Evolutionary conservation across 495 filamentous ascomycete species (phyloP), one percentile per base, ranked within the genome.

Genomic region (Rostrohypoxylon terebratum): DNA sequence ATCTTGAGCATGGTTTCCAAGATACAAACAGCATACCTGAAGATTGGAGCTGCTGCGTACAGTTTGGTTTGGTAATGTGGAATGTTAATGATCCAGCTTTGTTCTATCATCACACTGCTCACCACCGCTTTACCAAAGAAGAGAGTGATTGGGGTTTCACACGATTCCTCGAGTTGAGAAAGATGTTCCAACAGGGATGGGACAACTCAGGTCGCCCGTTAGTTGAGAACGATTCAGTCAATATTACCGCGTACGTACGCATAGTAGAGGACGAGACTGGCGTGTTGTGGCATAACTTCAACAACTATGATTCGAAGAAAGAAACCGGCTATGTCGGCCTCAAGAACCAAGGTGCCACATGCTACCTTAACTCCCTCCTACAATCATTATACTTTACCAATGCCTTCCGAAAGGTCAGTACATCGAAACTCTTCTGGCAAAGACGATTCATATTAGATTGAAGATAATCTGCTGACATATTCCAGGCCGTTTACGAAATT

Each of bases 71-170:
- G 64, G 95, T 98, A 10, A 80, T 99, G 63, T 98, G 93, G 90
- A 99, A 97, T 79, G 90, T 90, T 42, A 93, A 94, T 71, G 93
- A 97, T 69, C 94, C 96, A 6, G 87, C 88, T 28, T 87, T 97
- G 65, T 91, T 89, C 76, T 81, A 86, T 40, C 86, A 88, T 54
- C 94, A 87, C 63, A 80, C 84, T 4, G 90, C 90, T 4, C 93
- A 93, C 64, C 96, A 99, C 75, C 90, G 96, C 59, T 99, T 97
- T 77, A 97, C 92, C 10, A 91, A 90, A 44, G 95, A 98, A 20
- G 96, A 99, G 81, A 93, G 93, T n/a, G 96, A 99, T 74, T 99
- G 96, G 96, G 96, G 96, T 0, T 99, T 99, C 76, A 98, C 96
- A 4, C 82, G 94, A 59, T 99, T 98, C 77, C 89, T 90, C 20